A percentile compares a stretch with the other conserved stretches of the same genome.
Evolutionary conservation across 225 moss, liverwort and hornwort species (phyloP).

Genomic region (Thuidium tamariscinum): DNA sequence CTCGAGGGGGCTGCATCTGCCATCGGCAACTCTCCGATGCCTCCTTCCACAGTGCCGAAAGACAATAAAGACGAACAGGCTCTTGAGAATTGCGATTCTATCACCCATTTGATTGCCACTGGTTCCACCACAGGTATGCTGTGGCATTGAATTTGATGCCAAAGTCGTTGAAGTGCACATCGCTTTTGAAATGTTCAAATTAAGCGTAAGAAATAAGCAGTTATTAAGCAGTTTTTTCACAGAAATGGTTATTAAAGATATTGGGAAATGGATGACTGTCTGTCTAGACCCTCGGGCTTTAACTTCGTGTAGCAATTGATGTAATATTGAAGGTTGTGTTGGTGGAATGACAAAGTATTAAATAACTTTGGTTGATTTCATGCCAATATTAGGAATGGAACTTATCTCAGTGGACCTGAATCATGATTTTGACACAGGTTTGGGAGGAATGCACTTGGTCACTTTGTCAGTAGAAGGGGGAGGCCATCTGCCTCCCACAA

Average conservation of each 20-base stretch:
- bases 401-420: background rate
- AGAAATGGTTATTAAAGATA: background rate
- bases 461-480: slow-evolving; percentile 61
- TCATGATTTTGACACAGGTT: slow-evolving; percentile 21
- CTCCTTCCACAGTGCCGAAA: slow-evolving; percentile 4
- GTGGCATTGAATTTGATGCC: no score
- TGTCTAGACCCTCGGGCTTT: background rate
- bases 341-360: background rate
- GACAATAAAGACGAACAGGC: slow-evolving; percentile 48
- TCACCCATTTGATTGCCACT: slow-evolving; percentile 58
- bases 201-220: background rate
- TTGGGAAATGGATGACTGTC: background rate
- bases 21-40: slow-evolving; percentile 8
- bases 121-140: slow-evolving; percentile 83
- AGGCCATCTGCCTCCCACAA: slow-evolving; percentile 73
- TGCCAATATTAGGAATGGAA: background rate
- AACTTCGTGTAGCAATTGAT: background rate
- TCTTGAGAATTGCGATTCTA: slow-evolving; percentile 64
- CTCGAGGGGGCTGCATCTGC: slow-evolving; percentile 60
- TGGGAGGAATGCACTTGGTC: slow-evolving; percentile 95
- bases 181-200: background rate
- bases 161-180: background rate
- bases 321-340: background rate
- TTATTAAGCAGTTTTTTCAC: background rate
- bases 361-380: background rate